phyloP scores from a whole-genome alignment of 2,329 filamentous ascomycete species.

The Ilyonectria destructans region DNA sequence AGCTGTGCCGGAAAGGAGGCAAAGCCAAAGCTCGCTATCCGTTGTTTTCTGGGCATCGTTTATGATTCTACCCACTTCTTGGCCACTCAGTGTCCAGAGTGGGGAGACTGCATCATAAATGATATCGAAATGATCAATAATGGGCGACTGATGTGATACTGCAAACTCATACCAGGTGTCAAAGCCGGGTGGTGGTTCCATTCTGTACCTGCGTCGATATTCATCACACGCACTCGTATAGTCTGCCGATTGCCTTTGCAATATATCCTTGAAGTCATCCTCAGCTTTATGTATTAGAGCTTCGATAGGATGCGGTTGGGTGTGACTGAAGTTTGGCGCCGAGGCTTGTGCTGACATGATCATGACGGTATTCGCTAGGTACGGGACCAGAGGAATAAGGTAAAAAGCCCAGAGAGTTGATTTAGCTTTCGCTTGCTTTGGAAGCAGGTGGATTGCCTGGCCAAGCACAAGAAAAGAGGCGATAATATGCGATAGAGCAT shows the following conservation, averaged over 20 bases:
- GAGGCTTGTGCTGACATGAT: conserved; percentile 42
- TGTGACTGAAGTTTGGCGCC: conserved; percentile 32
- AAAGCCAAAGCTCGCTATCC: conserved; percentile 58
- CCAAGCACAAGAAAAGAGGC: conserved; percentile 52
- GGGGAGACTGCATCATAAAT: conserved; percentile 60
- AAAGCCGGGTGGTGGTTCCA: conserved; percentile 64
- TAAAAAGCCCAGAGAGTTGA: conserved; percentile 51
- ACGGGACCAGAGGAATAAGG: conserved; percentile 52
- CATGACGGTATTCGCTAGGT: conserved; percentile 48
- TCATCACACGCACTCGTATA: conserved; percentile 56
- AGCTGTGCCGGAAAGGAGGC: conserved; percentile 47
- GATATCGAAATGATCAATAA: conserved; percentile 67
- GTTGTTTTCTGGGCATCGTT: conserved; percentile 38
- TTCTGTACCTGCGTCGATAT: conserved; percentile 61
- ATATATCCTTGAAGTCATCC: conserved; percentile 49
- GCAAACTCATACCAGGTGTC: conserved; percentile 64
- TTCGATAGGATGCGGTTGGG: conserved; percentile 56
- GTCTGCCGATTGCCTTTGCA: conserved; percentile 57
- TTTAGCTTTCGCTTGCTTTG: conserved; percentile 50
- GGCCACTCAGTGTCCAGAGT: conserved; percentile 58
- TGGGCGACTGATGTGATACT: conserved; percentile 54
- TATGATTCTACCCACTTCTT: conserved; percentile 52
- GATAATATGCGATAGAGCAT: conserved; percentile 47
- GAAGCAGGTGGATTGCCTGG: conserved; percentile 53
- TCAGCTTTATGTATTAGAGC: conserved; percentile 50